Evolutionary conservation across 192 early-diverging fungal species (phyloP).

Genomic region (Coemansia sp.): DNA sequence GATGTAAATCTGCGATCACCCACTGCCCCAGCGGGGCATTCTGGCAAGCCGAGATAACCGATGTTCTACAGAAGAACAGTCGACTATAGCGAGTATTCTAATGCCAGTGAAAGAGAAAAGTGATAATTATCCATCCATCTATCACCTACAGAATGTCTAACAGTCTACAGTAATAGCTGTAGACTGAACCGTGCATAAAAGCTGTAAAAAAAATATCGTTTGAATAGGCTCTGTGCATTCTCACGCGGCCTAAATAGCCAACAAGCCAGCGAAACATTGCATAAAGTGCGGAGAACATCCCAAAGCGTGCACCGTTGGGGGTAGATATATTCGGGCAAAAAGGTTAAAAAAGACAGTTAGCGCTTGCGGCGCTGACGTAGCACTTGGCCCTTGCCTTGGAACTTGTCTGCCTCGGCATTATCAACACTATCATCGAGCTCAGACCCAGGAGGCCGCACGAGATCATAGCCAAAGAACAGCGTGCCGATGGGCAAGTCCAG

Average conservation of each 20-base stretch:
- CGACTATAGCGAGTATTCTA: not conserved
- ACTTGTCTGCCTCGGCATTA: constrained; percentile 4
- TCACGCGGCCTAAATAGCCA: not conserved
- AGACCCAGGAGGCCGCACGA: constrained; percentile 60
- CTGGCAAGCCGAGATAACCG: not conserved
- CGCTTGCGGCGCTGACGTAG: constrained; percentile 50
- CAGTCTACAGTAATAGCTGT: not conserved
- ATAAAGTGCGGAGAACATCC: not conserved
- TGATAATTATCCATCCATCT: not conserved
- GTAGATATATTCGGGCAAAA: too few relatives aligned
- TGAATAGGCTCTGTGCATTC: not conserved
- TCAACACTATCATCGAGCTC: constrained; percentile 7
- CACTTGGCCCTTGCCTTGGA: constrained; percentile 37
- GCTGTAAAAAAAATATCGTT: too few relatives aligned
- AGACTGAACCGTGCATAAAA: not conserved
- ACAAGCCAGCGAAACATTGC: not conserved
- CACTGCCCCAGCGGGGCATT: not conserved
- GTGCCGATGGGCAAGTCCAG: constrained; percentile 82
- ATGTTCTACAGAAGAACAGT: not conserved
- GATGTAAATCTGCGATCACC: not conserved
- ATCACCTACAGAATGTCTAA: not conserved
- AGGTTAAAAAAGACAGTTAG: not conserved
- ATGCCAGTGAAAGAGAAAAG: not conserved
- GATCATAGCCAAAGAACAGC: constrained; percentile 87
- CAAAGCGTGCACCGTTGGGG: too few relatives aligned